Base-by-base conservation (phyloP, 768 basidiomycete genomes). In the Lentinus tigrinus region DNA sequence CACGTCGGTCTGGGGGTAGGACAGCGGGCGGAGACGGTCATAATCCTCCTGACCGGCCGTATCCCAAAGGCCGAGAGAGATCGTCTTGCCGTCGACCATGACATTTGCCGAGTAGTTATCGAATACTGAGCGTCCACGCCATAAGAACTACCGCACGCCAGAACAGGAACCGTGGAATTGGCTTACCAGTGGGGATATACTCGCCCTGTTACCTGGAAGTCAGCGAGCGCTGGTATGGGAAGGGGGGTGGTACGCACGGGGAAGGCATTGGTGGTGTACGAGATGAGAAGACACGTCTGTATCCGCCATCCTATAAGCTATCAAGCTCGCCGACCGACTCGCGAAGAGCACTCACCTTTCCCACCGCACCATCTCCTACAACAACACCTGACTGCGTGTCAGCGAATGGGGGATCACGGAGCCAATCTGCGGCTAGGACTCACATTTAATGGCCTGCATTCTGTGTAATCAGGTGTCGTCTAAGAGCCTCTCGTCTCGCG, bases 1-100 rank as follows among this genome's bases (percentile, higher is more conserved):
- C 58, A 99, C 95, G 73, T 99, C 96, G 42, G 97, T 98, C 77
- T 98, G 97, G 24, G 97, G 97, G 77, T 99, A 99, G 62, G 93
- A 96, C 67, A 99, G 83, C 51, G 97, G 97, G 66, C 97, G 88
- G 66, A 99, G 89, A 43, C 97, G 89, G 77, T 96, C 94, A 72
- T 96, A 99, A 79, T 99, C 96, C 75, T 99, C 97, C 77, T 99
- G 97, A 65, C 97, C 97, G 36, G 97, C 97, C n/a, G 97, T 99
- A 83, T 99, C 97, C 97, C 97, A 99, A 56, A 99, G 80, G 49
- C 96, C 96, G 56, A 98, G 86, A 60, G 94, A 97, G 70, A 98
- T 95, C 52, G 97, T 97, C 81, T 96, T 95, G 66, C 94, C 93
- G 68, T 99, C 97, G 47, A 99, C 97, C 88, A 98, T 94, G 54